Evolutionary conservation across 1,284 basidiomycete species (phyloP), one percentile per base, ranked within the genome.

Genomic region (Cutaneotrichosporon dermatis): DNA sequence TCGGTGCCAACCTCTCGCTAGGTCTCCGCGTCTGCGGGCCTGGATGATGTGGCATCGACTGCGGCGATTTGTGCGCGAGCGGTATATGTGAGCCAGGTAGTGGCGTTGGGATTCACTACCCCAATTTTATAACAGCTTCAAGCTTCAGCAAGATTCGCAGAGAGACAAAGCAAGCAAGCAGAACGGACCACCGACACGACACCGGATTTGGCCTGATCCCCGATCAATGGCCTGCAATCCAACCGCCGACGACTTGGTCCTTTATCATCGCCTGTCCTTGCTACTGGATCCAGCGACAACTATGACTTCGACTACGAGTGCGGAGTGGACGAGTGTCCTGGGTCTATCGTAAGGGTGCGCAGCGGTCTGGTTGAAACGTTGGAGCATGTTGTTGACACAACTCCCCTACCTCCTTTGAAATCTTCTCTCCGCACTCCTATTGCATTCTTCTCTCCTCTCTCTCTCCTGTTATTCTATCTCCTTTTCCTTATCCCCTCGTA

Each of bases 301-400:
- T 25, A 25, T 25, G 25, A 25, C 25, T 25, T 16, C 45, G 15
- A n/a, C 42, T 34, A 16, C 33, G 46, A 36, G 8, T 12, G 39
- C 43, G 42, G 52, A 54, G 53, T 39, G 34, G 43, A 54, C 35
- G 35, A 34, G 16, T 39, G 41, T 44, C 13, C 55, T 54, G 58
- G 55, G 51, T 64, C 56, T 57, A 61, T 56, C 51, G 57, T 61
- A 64, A 64, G 62, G 62, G 62, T 64, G 57, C 62, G 62, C 62
- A 58, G 49, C 37, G 52, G 53, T 54, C 39, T 48, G 42, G 51
- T 58, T 56, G 33, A 43, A 51, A 53, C 49, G 57, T 53, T 54
- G 58, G 56, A 59, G 51, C 58, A 60, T 60, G 62, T 55, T 63
- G 62, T 66, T 64, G 63, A 66, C 64, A 62, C 62, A 50, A 54